A percentile compares a stretch with the other conserved stretches of the same genome.
These are phyloP conservation scores for Berberis vulgaris DNA, from an alignment of 164 flowering plant species.

Conservation along the genomic window DNA sequence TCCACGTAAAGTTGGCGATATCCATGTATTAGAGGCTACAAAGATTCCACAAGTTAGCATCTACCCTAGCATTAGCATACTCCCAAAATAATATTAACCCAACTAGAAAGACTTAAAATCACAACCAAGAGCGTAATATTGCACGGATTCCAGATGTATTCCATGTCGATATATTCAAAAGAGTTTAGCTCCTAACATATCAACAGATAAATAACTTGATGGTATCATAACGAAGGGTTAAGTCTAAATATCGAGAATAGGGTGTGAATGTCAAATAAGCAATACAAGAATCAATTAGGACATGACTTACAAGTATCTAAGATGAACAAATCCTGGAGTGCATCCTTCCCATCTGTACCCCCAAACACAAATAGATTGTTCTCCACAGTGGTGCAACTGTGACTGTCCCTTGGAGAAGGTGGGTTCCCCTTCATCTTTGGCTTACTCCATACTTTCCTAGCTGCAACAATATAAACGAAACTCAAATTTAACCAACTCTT, in stretches of 20 bases:
- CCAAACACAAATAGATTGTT: constrained; percentile 87
- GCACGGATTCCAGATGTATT: too few species aligned
- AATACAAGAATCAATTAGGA: neutral
- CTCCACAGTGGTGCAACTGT: constrained; percentile 80
- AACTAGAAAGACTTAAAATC: neutral
- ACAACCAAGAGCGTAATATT: too few species aligned
- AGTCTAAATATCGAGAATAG: too few species aligned
- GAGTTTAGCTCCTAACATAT: too few species aligned
- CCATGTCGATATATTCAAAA: too few species aligned
- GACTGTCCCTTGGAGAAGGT: constrained; percentile 90
- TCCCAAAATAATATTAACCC: neutral
- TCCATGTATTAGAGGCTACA: constrained; percentile 80
- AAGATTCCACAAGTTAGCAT: constrained; percentile 9
- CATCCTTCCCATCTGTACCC: constrained; percentile 88
- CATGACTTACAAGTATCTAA: constrained; percentile 69
- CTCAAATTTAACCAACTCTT: neutral
- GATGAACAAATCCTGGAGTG: constrained; percentile 79
- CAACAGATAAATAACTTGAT: too few species aligned
- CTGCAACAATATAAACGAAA: constrained; percentile 22
- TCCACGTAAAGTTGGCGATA: constrained; percentile 65
- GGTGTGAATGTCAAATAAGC: neutral
- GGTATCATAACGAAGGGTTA: too few species aligned
- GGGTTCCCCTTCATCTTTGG: constrained; percentile 66
- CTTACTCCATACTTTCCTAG: constrained; percentile 63
- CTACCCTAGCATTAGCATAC: neutral